Evolutionary conservation across 345 rosid genomes (phyloP).

Genomic region (Populus euphratica): DNA sequence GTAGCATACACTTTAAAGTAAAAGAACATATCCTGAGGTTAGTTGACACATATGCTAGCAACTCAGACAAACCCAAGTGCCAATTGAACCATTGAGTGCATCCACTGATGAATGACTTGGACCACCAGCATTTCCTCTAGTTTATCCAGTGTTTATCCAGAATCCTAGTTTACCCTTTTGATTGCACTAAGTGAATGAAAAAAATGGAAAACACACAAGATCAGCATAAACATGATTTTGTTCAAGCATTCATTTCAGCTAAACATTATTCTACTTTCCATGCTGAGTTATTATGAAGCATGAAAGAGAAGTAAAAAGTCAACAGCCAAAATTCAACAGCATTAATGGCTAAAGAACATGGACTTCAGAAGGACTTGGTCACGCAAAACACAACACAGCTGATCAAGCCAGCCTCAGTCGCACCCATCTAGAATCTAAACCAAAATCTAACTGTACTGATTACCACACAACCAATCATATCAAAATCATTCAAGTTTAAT

Average conservation of each 20-base stretch:
- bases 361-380: background rate
- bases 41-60: background rate
- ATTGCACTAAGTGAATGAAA: background rate
- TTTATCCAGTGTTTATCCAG: no score
- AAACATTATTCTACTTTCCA: background rate
- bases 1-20: background rate
- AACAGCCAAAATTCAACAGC: background rate
- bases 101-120: background rate
- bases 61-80: background rate
- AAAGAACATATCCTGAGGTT: background rate
- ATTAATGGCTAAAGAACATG: background rate
- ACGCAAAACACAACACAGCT: background rate
- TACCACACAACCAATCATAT: background rate
- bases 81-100: background rate
- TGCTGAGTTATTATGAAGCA: background rate
- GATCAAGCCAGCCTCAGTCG: background rate
- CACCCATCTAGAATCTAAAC: background rate
- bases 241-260: background rate
- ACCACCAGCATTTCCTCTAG: background rate
- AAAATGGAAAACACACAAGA: background rate
- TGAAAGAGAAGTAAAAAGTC: background rate
- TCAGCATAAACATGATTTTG: background rate
- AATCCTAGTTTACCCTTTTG: background rate
- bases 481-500: background rate
- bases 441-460: background rate